Conservation (phyloP, 371 early-diverging fungal genomes). For the Gilbertella persicaria region DNA sequence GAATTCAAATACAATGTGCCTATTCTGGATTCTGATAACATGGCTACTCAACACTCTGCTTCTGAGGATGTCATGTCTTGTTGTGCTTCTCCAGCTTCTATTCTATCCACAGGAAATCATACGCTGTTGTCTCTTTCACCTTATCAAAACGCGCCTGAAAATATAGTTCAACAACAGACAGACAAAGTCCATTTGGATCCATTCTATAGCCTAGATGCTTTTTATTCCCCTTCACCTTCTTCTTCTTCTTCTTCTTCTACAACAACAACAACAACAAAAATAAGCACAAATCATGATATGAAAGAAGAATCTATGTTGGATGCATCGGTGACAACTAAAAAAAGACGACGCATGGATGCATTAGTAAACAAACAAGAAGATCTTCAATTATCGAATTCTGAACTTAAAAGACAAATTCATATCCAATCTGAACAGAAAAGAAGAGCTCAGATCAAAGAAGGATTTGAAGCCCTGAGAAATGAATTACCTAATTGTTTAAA, state of each 20-base stretch:
- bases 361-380: too few relatives aligned
- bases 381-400: slow-evolving; percentile 26
- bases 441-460: slow-evolving; percentile 63
- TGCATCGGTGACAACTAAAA: background rate
- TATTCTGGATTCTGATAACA: too few relatives aligned
- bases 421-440: slow-evolving; percentile 66
- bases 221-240: background rate
- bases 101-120: slow-evolving; percentile 1
- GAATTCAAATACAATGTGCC: too few relatives aligned
- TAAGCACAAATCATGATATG: background rate
- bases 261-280: background rate
- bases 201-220: background rate
- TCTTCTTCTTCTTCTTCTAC: background rate
- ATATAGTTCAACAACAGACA: too few relatives aligned
- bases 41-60: too few relatives aligned
- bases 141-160: slow-evolving; percentile 17
- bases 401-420: slow-evolving; percentile 56
- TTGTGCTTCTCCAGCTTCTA: slow-evolving; percentile 11
- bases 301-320: background rate
- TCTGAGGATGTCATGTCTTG: slow-evolving; percentile 2
- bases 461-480: slow-evolving; percentile 56
- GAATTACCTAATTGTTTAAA: slow-evolving; percentile 55
- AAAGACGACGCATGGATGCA: background rate
- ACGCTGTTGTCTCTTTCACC: slow-evolving; percentile 28
- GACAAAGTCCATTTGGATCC: background rate